Percentiles rank a stretch among this genome's conserved stretches.
These are phyloP conservation scores for Grosmannia huntii DNA, from an alignment of 2,329 filamentous ascomycete genomes.

Conservation along the genomic window DNA sequence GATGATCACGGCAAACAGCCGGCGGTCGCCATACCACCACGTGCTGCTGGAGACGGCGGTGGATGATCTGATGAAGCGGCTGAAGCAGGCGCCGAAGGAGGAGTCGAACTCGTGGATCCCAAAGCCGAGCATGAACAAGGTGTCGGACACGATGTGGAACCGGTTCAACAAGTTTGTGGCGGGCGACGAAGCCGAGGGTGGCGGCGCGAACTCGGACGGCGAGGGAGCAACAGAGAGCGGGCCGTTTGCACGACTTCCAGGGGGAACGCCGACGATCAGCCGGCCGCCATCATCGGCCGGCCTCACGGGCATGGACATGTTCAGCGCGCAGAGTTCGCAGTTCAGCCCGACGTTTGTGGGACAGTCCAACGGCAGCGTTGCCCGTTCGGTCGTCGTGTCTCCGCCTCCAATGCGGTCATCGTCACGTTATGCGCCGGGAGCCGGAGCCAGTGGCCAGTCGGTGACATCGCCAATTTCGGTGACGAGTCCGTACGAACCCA, in stretches of 20 bases:
- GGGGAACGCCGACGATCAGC: conserved; percentile 64
- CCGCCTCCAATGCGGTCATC: conserved; percentile 29
- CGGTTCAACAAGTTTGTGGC: conserved; percentile 95
- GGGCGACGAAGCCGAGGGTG: conserved; percentile 68
- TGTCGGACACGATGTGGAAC: conserved; percentile 79
- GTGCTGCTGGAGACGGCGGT: conserved; percentile 58
- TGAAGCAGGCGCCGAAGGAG: conserved; percentile 78
- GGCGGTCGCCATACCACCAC: conserved; percentile 79
- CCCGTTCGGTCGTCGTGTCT: conserved; percentile 13
- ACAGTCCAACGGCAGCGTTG: conserved; percentile 20
- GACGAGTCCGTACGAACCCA: conserved; percentile 16
- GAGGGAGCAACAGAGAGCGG: conserved; percentile 50
- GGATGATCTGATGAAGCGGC: conserved; percentile 69
- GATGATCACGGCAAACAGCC: conserved; percentile 68
- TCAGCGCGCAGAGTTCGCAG: conserved; percentile 38
- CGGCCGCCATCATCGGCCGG: conserved; percentile 56
- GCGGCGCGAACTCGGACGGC: conserved; percentile 37
- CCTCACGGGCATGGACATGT: conserved; percentile 57
- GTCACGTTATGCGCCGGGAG: conserved; percentile 37
- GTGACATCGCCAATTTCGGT: conserved; percentile 16
- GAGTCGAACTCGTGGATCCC: conserved; percentile 79
- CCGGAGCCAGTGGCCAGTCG: conserved; percentile 11
- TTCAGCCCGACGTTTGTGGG: conserved; percentile 15
- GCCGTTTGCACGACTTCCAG: conserved; percentile 70
- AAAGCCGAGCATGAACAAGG: conserved; percentile 91